Conservation (phyloP, 2,329 filamentous ascomycete species). For the Penicillium oxalicum region DNA sequence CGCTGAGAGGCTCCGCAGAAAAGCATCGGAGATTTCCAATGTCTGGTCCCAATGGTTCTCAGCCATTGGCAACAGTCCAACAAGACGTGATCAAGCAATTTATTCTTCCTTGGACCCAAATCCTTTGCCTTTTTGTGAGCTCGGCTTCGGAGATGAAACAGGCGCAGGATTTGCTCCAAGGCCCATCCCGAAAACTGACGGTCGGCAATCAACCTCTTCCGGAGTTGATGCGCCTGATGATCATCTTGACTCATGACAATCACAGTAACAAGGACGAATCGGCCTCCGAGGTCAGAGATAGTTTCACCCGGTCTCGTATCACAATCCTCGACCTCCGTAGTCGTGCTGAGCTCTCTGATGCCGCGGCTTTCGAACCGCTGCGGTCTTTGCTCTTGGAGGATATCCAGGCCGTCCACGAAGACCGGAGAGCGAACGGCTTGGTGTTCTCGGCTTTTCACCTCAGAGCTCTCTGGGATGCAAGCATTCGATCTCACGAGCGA, state of each 20-base stretch:
- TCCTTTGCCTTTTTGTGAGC: constrained; percentile 14
- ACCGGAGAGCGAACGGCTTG: neutral
- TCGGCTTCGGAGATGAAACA: constrained; percentile 5
- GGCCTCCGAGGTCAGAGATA: neutral
- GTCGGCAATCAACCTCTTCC: neutral
- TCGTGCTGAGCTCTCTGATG: constrained; percentile 8
- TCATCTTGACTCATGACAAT: constrained; percentile 6
- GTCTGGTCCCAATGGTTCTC: too few relatives aligned
- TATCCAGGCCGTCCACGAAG: constrained; percentile 1
- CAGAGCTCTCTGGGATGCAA: constrained; percentile 1
- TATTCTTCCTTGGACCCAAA: constrained; percentile 8
- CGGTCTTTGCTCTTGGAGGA: constrained; percentile 3
- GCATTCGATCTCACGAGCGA: neutral
- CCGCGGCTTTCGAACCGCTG: constrained; percentile 12
- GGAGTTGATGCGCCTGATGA: constrained; percentile 3
- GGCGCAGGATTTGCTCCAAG: constrained; percentile 5
- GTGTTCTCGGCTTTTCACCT: constrained; percentile 13
- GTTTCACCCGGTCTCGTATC: too few relatives aligned
- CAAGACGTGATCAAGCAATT: neutral
- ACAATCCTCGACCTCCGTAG: constrained; percentile 9
- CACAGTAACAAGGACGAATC: neutral
- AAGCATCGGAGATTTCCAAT: neutral
- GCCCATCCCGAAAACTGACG: neutral
- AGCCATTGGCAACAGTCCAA: neutral
- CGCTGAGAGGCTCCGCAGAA: neutral